These are phyloP conservation scores for Turritis glabra DNA, from an alignment of 345 rosid species.

Conservation along the genomic window DNA sequence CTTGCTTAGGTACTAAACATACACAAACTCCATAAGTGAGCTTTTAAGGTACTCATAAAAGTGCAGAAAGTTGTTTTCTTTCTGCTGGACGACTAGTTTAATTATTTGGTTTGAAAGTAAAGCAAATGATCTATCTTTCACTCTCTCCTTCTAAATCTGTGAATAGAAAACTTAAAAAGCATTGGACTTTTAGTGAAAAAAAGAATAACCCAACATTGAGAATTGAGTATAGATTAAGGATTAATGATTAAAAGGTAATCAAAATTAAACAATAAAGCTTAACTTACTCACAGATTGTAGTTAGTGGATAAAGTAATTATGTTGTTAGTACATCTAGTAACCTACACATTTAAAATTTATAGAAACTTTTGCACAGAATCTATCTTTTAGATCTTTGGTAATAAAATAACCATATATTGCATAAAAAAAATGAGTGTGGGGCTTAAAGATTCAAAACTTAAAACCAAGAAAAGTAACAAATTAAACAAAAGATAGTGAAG, in stretches of 20 bases:
- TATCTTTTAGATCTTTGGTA: not conserved
- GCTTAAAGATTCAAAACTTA: slow-evolving; percentile 10
- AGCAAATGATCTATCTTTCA: slow-evolving; percentile 23
- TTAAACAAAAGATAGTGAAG: not conserved
- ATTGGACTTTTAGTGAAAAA: slow-evolving; percentile 1
- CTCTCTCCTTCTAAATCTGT: not conserved
- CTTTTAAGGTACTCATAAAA: slow-evolving; percentile 39
- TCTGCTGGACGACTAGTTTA: not conserved
- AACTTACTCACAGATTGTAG: not conserved
- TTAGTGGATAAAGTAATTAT: slow-evolving; percentile 27
- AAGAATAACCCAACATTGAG: not conserved
- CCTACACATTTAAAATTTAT: not conserved
- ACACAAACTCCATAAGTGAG: slow-evolving; percentile 21
- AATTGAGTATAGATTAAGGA: slow-evolving; percentile 17
- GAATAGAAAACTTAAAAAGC: not conserved
- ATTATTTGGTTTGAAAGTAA: slow-evolving; percentile 29
- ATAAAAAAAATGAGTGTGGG: not conserved
- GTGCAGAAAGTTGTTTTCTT: slow-evolving; percentile 18
- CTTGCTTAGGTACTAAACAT: slow-evolving; percentile 19
- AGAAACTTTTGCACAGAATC: slow-evolving; percentile 4
- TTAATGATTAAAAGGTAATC: slow-evolving; percentile 13
- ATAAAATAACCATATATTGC: not conserved
- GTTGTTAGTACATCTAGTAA: not conserved
- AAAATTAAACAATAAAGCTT: slow-evolving; percentile 1
- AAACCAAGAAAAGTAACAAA: not conserved